Evolutionary conservation across 2,329 filamentous ascomycete genomes (phyloP), one percentile per base, ranked within the genome.

Genomic region (Diaporthe longicolla): DNA sequence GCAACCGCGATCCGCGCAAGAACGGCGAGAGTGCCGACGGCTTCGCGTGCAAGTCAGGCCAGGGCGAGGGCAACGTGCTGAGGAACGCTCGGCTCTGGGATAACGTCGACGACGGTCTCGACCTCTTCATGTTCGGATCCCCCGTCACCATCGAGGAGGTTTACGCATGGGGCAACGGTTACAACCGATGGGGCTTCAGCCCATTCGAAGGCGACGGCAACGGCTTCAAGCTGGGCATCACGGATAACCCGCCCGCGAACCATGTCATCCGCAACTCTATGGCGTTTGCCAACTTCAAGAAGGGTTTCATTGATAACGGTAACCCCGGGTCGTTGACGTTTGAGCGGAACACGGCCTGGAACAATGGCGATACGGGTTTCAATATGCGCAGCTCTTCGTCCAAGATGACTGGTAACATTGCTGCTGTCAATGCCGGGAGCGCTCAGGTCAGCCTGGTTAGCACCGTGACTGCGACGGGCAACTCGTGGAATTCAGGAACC

Each of bases 11-110:
- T 58, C 86, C 86, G 11, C 83, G 86, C 69, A 88, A 88, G 80
- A 88, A 88, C 59, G 86, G 86, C 24, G 86, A 88, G 78, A 85
- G 83, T 50, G 86, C 86, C 21, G 86, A 88, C 71, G 86, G 86
- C 1, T 86, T 88, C 65, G 86, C 83, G 1, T 84, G 83, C 77
- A 88, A 88, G 77, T 82, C 84, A 57, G 86, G 86, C 10, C 80
- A 78, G 1, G 86, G 86, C 4, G 81, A 81, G 26, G 86, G 86
- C 17, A 88, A 88, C 68, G 76, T 84, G 1, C 76, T 88, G 8
- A 82, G 83, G 29, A 84, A 84, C 13, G 84, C 85, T 0, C 82
- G 86, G n/a, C 81, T 88, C 0, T 88, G 85, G 85, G 83, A 88
- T 70, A 88, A 88, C 45, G 86, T 87, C 13, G 86, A 88, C 55